phyloP scores from a whole-genome alignment of 306 rosid genomes.

The Crotalaria pallida region DNA sequence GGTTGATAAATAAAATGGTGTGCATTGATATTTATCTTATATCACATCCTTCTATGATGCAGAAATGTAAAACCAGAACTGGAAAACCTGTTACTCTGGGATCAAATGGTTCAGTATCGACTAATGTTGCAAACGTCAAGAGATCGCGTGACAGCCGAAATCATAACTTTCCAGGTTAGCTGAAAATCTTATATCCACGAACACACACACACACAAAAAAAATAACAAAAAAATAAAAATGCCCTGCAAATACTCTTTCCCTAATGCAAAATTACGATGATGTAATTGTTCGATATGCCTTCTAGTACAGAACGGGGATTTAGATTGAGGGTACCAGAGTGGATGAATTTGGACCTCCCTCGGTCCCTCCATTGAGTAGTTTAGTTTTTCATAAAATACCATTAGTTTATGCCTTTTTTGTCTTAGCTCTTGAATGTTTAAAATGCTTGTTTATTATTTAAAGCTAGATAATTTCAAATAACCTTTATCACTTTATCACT shows the following conservation, averaged over 20 bases:
- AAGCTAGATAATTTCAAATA: neutral
- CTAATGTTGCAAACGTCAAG: constrained; percentile 44
- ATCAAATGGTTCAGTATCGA: constrained; percentile 37
- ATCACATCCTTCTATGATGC: constrained; percentile 33
- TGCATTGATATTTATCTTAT: neutral
- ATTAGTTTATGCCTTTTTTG: neutral
- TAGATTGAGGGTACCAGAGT: neutral
- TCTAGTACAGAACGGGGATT: neutral
- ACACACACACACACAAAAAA: too few relatives aligned
- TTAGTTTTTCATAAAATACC: neutral
- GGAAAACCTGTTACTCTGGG: constrained; percentile 43
- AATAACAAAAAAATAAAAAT: too few relatives aligned
- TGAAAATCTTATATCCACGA: constrained; percentile 1
- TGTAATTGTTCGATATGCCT: neutral
- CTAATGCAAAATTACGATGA: neutral
- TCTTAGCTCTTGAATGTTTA: neutral
- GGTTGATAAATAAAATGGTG: neutral
- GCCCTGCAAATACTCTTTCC: neutral
- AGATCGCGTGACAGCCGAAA: constrained; percentile 53
- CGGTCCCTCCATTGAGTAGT: neutral
- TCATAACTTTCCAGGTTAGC: constrained; percentile 72
- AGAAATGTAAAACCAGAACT: constrained; percentile 48
- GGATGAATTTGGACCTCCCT: neutral
- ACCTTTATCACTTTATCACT: neutral
- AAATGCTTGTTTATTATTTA: neutral